phyloP scores from a whole-genome alignment of 129 eudicot genomes.

The Escallonia rubra region DNA sequence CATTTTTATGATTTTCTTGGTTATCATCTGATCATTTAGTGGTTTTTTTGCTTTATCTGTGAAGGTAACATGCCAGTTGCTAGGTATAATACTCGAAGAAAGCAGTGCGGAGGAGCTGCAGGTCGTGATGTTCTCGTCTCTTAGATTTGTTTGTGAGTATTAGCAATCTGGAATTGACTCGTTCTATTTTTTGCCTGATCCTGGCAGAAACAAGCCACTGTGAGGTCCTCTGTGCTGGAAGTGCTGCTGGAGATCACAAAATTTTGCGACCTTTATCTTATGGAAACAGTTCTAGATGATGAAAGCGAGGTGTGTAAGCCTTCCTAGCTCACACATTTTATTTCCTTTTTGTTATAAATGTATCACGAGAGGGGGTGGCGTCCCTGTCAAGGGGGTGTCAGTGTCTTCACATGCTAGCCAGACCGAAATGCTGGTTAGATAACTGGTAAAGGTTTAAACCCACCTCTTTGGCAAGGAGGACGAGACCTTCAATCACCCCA shows the following conservation, averaged over 20 bases:
- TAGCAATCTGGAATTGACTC: not conserved
- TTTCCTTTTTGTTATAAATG: too few relatives aligned
- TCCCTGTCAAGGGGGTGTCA: too few relatives aligned
- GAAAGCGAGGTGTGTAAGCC: slow-evolving; percentile 63
- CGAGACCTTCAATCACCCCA: too few relatives aligned
- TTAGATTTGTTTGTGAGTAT: not conserved
- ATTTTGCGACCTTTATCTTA: slow-evolving; percentile 83
- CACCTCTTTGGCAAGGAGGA: too few relatives aligned
- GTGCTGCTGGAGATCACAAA: slow-evolving; percentile 78
- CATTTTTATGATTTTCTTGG: not conserved
- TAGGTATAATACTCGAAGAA: slow-evolving; percentile 85
- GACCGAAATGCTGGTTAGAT: too few relatives aligned
- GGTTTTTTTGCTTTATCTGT: slow-evolving; percentile 1
- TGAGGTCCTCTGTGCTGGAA: slow-evolving; percentile 74
- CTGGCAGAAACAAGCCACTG: slow-evolving; percentile 78
- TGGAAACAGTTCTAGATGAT: slow-evolving; percentile 92
- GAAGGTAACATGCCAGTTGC: slow-evolving; percentile 85
- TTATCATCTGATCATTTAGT: slow-evolving; percentile 10
- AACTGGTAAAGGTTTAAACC: too few relatives aligned
- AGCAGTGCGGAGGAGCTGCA: slow-evolving; percentile 88
- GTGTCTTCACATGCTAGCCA: too few relatives aligned
- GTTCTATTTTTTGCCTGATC: slow-evolving; percentile 7
- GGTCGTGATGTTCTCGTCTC: slow-evolving; percentile 17
- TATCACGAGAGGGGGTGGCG: too few relatives aligned
- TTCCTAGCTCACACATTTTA: too few relatives aligned